phyloP scores from a whole-genome alignment of 2,329 filamentous ascomycete species.

The Colletotrichum agaves region DNA sequence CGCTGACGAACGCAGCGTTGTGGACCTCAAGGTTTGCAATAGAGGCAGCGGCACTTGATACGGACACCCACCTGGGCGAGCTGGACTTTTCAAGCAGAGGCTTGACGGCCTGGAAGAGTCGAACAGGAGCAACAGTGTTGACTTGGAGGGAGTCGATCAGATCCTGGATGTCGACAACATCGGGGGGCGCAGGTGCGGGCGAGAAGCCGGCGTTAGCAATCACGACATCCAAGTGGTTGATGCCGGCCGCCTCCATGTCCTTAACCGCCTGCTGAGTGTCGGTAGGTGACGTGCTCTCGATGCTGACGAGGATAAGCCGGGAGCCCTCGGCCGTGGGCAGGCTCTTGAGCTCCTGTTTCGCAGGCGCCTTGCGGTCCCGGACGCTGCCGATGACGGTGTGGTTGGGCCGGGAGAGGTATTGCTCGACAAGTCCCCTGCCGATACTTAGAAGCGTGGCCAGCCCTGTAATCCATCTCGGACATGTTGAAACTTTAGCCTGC shows the following conservation, averaged over 20 bases:
- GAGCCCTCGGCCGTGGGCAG: conserved; percentile 51
- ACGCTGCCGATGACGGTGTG: conserved; percentile 59
- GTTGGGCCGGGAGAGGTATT: conserved; percentile 61
- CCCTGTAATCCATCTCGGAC: too few relatives aligned
- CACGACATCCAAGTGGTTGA: conserved; percentile 58
- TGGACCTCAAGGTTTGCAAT: too few relatives aligned
- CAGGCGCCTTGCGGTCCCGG: conserved; percentile 44
- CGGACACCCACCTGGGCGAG: neutral
- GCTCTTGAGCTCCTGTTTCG: conserved; percentile 44
- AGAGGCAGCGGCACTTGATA: too few relatives aligned
- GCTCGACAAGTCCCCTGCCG: conserved; percentile 47
- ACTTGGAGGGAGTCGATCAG: conserved; percentile 50
- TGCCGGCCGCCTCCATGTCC: conserved; percentile 46
- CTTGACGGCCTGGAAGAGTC: conserved; percentile 56
- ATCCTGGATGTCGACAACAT: conserved; percentile 46
- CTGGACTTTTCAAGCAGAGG: conserved; percentile 49
- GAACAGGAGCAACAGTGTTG: conserved; percentile 49
- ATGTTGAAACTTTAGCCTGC: too few relatives aligned
- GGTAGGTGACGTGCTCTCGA: conserved; percentile 49
- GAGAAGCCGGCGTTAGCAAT: conserved; percentile 63
- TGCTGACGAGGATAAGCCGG: conserved; percentile 52
- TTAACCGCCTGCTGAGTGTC: conserved; percentile 48
- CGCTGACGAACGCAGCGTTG: too few relatives aligned
- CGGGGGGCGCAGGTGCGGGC: conserved; percentile 44
- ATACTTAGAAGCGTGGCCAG: too few relatives aligned